These are phyloP conservation scores for Botrytis hyacinthi DNA, from an alignment of 2,329 filamentous ascomycete genomes.

Conservation along the genomic window DNA sequence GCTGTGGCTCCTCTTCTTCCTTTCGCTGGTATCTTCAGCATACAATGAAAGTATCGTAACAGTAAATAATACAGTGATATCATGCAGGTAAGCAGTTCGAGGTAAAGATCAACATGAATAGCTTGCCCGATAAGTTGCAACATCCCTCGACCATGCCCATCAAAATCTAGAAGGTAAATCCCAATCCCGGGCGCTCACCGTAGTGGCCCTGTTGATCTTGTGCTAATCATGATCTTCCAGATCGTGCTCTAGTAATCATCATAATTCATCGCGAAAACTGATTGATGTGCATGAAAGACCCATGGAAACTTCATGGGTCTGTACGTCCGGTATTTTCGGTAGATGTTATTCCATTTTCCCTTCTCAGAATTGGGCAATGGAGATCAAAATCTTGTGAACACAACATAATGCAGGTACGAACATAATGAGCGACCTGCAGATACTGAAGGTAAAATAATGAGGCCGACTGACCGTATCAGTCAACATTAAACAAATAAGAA, in stretches of 20 bases:
- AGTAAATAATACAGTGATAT: neutral
- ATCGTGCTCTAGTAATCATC: slow-evolving; percentile 9
- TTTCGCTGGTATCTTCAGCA: slow-evolving; percentile 8
- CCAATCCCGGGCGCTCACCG: neutral
- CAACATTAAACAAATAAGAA: slow-evolving; percentile 7
- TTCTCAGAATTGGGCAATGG: slow-evolving; percentile 8
- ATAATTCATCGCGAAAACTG: neutral
- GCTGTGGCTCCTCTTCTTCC: slow-evolving; percentile 12
- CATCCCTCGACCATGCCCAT: neutral
- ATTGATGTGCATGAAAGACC: slow-evolving; percentile 14
- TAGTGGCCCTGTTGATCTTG: slow-evolving; percentile 8
- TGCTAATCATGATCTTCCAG: slow-evolving; percentile 1
- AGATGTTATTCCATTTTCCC: slow-evolving; percentile 8
- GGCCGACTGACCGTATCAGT: neutral
- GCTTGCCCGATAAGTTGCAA: slow-evolving; percentile 1
- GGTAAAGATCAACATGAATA: slow-evolving; percentile 10
- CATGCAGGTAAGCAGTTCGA: neutral
- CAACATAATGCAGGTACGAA: slow-evolving; percentile 21
- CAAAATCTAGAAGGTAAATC: slow-evolving; percentile 1
- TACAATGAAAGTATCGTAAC: neutral
- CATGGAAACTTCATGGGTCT: neutral
- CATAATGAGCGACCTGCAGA: slow-evolving; percentile 12
- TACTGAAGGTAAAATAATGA: neutral
- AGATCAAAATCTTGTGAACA: slow-evolving; percentile 17
- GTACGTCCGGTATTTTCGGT: slow-evolving; percentile 4